Conservation (phyloP, 2,329 filamentous ascomycete species). For the Dryadomyces quercivorus region DNA sequence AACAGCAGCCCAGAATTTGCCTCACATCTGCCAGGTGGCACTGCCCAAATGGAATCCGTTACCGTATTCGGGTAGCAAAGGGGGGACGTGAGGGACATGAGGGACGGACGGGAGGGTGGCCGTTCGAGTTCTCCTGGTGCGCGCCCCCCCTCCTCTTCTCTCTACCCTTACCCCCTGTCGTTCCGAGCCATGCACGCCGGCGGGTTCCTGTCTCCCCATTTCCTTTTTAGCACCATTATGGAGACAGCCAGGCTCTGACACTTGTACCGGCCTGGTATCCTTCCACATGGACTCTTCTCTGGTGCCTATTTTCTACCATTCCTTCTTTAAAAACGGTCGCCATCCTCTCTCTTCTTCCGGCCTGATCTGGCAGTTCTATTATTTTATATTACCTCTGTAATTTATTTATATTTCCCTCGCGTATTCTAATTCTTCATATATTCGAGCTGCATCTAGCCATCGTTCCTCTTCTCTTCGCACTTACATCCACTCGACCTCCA, state of each 20-base stretch:
- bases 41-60: background rate
- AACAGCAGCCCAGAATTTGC: background rate
- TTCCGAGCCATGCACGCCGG: slow-evolving; percentile 7
- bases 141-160: no score
- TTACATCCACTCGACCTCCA: background rate
- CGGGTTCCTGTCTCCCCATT: slow-evolving; percentile 10
- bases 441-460: background rate
- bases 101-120: background rate
- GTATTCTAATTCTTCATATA: background rate
- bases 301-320: background rate
- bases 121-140: background rate
- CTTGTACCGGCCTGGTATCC: background rate
- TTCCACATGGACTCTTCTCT: background rate
- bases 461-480: background rate
- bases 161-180: background rate
- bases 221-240: slow-evolving; percentile 1
- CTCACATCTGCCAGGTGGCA: slow-evolving; percentile 22
- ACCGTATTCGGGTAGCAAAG: background rate
- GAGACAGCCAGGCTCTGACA: background rate
- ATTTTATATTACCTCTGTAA: background rate
- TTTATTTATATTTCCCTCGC: background rate
- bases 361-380: background rate
- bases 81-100: background rate
- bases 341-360: background rate
- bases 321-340: background rate